A percentile compares a stretch with the other conserved stretches of the same genome.
Conservation (phyloP, 495 filamentous ascomycete species). For the Cercophora sp. region DNA sequence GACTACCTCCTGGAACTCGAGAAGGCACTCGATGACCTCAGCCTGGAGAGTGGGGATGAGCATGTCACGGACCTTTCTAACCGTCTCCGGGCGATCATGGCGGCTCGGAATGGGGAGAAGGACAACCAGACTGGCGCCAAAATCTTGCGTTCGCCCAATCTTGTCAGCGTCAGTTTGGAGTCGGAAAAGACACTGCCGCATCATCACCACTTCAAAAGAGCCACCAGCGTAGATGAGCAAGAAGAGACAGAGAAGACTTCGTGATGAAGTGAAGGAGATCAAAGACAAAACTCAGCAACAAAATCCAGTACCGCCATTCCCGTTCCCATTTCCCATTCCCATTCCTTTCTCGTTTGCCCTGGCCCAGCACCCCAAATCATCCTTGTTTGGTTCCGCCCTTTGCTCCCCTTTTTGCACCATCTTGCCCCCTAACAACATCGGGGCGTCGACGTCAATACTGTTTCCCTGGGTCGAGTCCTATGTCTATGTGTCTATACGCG, state of each 20-base stretch:
- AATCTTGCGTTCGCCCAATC: constrained; percentile 21
- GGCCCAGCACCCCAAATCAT: too few relatives aligned
- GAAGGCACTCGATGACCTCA: constrained; percentile 67
- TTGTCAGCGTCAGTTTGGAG: constrained; percentile 18
- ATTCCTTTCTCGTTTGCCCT: background rate
- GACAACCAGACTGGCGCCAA: constrained; percentile 14
- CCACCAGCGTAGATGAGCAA: constrained; percentile 53
- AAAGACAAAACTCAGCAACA: background rate
- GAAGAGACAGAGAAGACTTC: constrained; percentile 54
- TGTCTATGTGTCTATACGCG: constrained; percentile 5
- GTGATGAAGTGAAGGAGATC: constrained; percentile 14
- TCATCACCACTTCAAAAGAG: constrained; percentile 41
- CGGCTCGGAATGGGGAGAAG: constrained; percentile 16
- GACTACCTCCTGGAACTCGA: constrained; percentile 89
- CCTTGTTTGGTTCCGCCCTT: too few relatives aligned
- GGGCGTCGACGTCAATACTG: background rate
- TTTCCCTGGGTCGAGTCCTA: background rate
- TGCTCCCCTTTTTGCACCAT: constrained; percentile 1
- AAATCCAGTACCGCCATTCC: background rate
- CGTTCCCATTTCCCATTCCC: background rate
- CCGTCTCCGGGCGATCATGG: constrained; percentile 49
- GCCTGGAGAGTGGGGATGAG: constrained; percentile 73
- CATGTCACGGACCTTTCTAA: constrained; percentile 67
- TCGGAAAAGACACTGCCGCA: constrained; percentile 14
- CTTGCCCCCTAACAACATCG: background rate